Evolutionary conservation across 257 asterid genomes (phyloP).

Genomic region (Datura wrightii): DNA sequence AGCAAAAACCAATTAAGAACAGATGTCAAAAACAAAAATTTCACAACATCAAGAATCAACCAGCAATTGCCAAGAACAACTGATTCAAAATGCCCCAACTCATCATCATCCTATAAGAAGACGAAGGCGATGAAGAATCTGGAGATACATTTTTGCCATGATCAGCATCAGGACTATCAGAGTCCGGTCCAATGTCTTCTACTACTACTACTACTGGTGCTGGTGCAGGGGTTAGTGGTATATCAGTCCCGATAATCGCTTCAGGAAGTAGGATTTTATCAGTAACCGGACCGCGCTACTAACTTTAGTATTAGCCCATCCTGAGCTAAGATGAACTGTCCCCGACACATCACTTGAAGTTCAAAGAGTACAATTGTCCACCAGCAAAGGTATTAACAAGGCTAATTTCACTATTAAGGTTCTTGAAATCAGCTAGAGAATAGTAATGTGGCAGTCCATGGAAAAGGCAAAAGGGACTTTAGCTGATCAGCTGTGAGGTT

Average conservation of each 20-base stretch:
- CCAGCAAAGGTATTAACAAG: slow-evolving; percentile 74
- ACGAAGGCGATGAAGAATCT: slow-evolving; percentile 40
- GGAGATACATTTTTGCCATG: slow-evolving; percentile 43
- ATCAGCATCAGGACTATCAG: slow-evolving; percentile 50
- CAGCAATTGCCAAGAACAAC: slow-evolving; percentile 45
- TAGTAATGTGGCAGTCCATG: slow-evolving; percentile 78
- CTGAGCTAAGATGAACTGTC: slow-evolving; percentile 56
- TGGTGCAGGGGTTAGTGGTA: slow-evolving; percentile 80
- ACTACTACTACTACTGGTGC: slow-evolving; percentile 52
- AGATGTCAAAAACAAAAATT: not conserved
- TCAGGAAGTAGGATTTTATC: slow-evolving; percentile 65
- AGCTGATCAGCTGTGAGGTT: slow-evolving; percentile 73
- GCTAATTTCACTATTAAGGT: slow-evolving; percentile 56
- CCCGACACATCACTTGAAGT: slow-evolving; percentile 68
- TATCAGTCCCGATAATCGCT: slow-evolving; percentile 78
- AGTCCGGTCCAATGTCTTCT: slow-evolving; percentile 45
- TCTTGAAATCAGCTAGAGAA: slow-evolving; percentile 66
- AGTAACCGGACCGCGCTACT: slow-evolving; percentile 78
- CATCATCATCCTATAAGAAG: slow-evolving; percentile 41
- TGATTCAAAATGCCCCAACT: slow-evolving; percentile 37
- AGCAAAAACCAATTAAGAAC: not conserved
- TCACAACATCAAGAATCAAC: slow-evolving; percentile 29
- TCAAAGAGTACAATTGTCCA: slow-evolving; percentile 49
- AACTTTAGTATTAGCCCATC: slow-evolving; percentile 70
- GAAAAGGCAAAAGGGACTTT: slow-evolving; percentile 59